phyloP scores from a whole-genome alignment of 2,329 filamentous ascomycete species.

The Penicillium polonicum region DNA sequence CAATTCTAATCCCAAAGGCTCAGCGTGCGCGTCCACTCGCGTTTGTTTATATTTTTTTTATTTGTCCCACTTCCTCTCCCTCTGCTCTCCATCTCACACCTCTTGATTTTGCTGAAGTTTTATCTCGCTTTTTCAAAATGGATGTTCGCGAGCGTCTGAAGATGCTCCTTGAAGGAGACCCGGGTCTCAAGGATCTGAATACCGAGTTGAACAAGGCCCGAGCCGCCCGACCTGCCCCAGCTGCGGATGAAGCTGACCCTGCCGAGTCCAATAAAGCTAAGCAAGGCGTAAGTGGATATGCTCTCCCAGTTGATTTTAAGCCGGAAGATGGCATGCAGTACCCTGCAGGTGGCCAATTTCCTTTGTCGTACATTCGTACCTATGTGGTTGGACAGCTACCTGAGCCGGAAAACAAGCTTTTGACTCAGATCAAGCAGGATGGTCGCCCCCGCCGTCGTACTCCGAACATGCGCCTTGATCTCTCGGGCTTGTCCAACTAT shows the following conservation, averaged over 20 bases:
- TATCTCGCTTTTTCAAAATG: background rate
- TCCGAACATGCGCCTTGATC: background rate
- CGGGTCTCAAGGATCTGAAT: background rate
- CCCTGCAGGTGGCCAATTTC: background rate
- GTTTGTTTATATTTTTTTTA: background rate
- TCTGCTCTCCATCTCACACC: background rate
- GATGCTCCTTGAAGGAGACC: background rate
- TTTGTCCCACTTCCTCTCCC: background rate
- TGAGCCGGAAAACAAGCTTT: background rate
- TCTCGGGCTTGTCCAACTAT: background rate
- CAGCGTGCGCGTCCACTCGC: background rate
- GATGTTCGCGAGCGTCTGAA: background rate
- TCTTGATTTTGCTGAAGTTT: background rate
- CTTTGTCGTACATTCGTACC: conserved; percentile 5
- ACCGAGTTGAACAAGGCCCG: background rate
- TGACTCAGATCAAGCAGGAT: conserved; percentile 4
- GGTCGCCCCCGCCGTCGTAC: background rate
- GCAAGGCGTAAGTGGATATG: conserved; percentile 5
- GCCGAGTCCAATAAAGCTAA: background rate
- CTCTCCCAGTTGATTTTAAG: background rate
- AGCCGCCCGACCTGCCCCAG: background rate
- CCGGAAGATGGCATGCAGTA: background rate
- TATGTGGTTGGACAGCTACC: background rate
- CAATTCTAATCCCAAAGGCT: background rate
- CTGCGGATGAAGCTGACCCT: background rate